A percentile compares a stretch with the other conserved stretches of the same genome.
Conservation (phyloP, 179 eudicot genomes). For the Heliamphora pulchella region DNA sequence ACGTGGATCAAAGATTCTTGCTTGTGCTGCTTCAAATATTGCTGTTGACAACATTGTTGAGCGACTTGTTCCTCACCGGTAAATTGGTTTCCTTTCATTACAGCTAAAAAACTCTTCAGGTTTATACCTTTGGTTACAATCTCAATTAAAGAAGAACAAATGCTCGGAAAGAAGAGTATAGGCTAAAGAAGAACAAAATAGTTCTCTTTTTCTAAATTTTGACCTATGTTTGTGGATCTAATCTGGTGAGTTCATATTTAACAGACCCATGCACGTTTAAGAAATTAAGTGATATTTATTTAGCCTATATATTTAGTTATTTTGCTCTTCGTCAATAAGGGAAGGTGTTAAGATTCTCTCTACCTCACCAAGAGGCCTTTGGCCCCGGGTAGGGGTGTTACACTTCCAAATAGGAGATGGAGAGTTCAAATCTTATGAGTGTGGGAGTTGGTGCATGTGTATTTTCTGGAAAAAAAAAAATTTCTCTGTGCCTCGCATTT, state of each 20-base stretch:
- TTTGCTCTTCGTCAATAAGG: neutral
- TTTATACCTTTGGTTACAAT: neutral
- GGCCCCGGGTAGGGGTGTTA: too few species aligned
- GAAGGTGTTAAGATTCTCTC: conserved; percentile 9
- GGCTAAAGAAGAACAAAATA: too few species aligned
- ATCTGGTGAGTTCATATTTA: neutral
- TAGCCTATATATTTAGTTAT: neutral
- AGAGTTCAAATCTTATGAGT: too few species aligned
- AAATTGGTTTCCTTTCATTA: conserved; percentile 6
- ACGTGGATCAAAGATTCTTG: conserved; percentile 96
- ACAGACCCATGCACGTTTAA: neutral
- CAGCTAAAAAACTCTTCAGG: neutral
- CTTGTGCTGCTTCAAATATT: conserved; percentile 99
- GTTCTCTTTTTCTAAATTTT: neutral
- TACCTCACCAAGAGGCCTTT: too few species aligned
- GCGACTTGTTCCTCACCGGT: conserved; percentile 87
- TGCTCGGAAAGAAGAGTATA: too few species aligned
- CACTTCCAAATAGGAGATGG: too few species aligned
- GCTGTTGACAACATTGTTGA: conserved; percentile 99
- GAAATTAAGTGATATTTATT: neutral
- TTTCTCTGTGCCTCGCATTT: too few species aligned
- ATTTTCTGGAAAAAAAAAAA: too few species aligned
- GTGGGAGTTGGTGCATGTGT: too few species aligned
- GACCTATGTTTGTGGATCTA: neutral
- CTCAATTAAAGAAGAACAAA: neutral